A percentile compares a stretch with the other conserved stretches of the same genome.
Conservation (phyloP, 108 stramenopile genomes). For the Stephanodiscus triporus region DNA sequence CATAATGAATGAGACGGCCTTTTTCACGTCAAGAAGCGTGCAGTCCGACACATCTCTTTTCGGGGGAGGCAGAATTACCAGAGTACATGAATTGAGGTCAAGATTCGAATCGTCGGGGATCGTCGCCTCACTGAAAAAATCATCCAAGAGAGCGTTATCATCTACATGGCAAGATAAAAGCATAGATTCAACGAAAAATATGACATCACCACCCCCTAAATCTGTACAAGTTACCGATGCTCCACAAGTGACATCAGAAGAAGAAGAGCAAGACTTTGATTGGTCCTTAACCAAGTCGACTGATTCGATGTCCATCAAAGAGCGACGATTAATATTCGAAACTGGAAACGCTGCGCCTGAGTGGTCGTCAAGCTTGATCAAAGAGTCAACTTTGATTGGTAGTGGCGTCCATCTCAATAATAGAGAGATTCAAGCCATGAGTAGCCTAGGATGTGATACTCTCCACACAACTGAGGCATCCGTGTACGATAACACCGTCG, state of each 20-base stretch:
- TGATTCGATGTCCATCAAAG: constrained; percentile 14
- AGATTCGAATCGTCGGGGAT: constrained; percentile 10
- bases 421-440: constrained; percentile 22
- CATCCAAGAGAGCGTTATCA: neutral
- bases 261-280: constrained; percentile 14
- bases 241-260: constrained; percentile 10
- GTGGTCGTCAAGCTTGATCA: neutral
- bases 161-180: neutral
- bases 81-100: constrained; percentile 14
- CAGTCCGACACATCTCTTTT: neutral
- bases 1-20: neutral
- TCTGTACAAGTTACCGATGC: too few species aligned
- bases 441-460: constrained; percentile 27
- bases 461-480: constrained; percentile 19
- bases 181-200: neutral
- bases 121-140: neutral
- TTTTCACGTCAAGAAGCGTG: neutral
- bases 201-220: neutral
- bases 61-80: neutral
- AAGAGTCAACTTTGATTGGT: constrained; percentile 7
- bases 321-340: constrained; percentile 30
- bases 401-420: constrained; percentile 18
- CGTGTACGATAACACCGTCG: constrained; percentile 22
- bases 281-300: constrained; percentile 1
- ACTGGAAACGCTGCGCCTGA: neutral